These are phyloP conservation scores for Suillus cothurnatus DNA, from an alignment of 768 basidiomycete genomes.

Conservation along the genomic window DNA sequence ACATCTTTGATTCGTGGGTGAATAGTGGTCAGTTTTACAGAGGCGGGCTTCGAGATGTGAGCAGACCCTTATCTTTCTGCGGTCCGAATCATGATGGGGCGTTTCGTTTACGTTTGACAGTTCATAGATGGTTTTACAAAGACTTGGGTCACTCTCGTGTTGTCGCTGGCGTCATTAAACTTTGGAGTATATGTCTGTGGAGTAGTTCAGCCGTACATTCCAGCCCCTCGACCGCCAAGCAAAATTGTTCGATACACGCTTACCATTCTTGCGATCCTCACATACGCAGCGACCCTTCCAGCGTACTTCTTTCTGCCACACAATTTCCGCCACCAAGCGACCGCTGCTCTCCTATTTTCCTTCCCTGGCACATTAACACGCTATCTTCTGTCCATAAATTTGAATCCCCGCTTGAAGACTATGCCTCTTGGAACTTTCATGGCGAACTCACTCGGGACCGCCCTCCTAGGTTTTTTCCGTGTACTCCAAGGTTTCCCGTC, in stretches of 20 bases:
- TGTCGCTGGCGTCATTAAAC: conserved; percentile 74
- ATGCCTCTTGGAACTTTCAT: conserved; percentile 81
- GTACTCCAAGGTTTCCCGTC: conserved; percentile 60
- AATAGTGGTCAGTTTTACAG: conserved; percentile 60
- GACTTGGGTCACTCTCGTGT: conserved; percentile 73
- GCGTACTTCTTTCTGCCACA: conserved; percentile 76
- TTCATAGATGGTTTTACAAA: conserved; percentile 86
- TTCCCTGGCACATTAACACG: conserved; percentile 89
- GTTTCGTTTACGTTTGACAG: conserved; percentile 41
- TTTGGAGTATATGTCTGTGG: conserved; percentile 71
- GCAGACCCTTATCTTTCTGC: conserved; percentile 24
- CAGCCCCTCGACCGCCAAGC: conserved; percentile 43
- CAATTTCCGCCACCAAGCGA: conserved; percentile 73
- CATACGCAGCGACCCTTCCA: conserved; percentile 76
- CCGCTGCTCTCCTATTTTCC: conserved; percentile 85
- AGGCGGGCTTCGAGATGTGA: conserved; percentile 71
- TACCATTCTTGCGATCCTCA: conserved; percentile 57
- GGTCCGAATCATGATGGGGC: background rate
- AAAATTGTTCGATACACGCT: conserved; percentile 50
- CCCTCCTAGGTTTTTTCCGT: conserved; percentile 73
- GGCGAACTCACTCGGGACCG: conserved; percentile 79
- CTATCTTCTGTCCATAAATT: conserved; percentile 68
- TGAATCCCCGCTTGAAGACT: conserved; percentile 65
- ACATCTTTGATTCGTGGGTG: conserved; percentile 84
- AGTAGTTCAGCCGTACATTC: conserved; percentile 42